Evolutionary conservation across 78 protist species (phyloP).

Genomic region (Cavenderia fasciculata): DNA sequence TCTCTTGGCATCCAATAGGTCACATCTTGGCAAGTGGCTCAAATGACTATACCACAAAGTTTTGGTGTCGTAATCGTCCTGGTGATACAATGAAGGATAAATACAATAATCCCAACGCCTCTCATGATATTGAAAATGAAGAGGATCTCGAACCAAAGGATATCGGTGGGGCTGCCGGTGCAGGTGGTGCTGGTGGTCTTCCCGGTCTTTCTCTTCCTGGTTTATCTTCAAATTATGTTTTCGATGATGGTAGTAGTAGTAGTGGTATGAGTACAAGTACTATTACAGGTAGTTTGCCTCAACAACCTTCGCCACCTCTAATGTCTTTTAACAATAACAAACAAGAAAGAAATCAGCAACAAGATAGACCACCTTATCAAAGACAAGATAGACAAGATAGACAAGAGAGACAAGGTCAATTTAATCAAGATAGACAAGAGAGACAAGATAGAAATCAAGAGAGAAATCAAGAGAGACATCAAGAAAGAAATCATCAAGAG

Average conservation of each 20-base stretch:
- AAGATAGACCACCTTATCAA: neutral
- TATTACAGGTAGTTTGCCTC: neutral
- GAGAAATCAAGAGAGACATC: neutral
- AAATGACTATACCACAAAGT: slow-evolving; percentile 90
- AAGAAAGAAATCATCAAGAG: neutral
- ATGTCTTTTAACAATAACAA: neutral
- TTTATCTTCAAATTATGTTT: neutral
- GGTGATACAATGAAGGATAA: slow-evolving; percentile 83
- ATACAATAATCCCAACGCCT: slow-evolving; percentile 74
- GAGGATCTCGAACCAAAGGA: slow-evolving; percentile 6
- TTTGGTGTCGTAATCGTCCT: slow-evolving; percentile 90
- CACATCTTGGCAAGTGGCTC: slow-evolving; percentile 88
- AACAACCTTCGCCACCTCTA: neutral
- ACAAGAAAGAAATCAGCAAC: neutral
- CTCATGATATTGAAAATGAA: slow-evolving; percentile 47
- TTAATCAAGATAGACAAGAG: neutral
- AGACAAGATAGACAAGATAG: neutral
- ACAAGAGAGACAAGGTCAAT: neutral
- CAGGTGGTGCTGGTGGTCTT: neutral
- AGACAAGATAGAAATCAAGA: neutral
- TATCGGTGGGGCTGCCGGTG: neutral
- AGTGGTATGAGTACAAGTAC: neutral
- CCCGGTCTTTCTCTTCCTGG: slow-evolving; percentile 10
- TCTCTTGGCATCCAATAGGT: slow-evolving; percentile 98
- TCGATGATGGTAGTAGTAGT: neutral